phyloP scores from a whole-genome alignment of 495 filamentous ascomycete genomes.

The Lepidopterella palustris region DNA sequence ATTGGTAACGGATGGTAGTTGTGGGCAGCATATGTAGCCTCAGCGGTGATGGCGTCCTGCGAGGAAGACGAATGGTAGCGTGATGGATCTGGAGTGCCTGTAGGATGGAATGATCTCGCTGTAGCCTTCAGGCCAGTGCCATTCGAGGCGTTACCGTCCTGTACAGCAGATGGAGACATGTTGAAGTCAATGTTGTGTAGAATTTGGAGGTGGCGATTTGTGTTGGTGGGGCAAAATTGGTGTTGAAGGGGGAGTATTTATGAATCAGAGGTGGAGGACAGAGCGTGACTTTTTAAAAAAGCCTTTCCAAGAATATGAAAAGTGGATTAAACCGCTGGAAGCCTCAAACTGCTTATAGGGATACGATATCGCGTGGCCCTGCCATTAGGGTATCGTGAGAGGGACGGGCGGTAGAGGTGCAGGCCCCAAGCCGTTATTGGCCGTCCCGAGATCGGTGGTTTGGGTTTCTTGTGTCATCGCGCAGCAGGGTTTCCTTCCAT shows the following conservation, averaged over 20 bases:
- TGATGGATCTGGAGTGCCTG: slow-evolving; percentile 41
- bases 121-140: slow-evolving; percentile 25
- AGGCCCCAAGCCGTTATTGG: too few relatives aligned
- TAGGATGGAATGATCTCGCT: slow-evolving; percentile 43
- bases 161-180: slow-evolving; percentile 27
- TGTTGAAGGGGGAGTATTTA: neutral
- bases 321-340: slow-evolving; percentile 6
- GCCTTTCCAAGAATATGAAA: neutral
- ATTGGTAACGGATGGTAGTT: slow-evolving; percentile 98
- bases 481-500: too few relatives aligned
- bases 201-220: neutral
- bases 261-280: neutral
- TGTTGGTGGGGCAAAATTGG: neutral
- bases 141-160: slow-evolving; percentile 9
- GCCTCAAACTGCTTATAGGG: slow-evolving; percentile 20
- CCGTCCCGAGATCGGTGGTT: too few relatives aligned
- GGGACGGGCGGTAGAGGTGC: too few relatives aligned
- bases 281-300: neutral
- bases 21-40: slow-evolving; percentile 85
- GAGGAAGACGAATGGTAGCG: slow-evolving; percentile 76
- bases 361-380: neutral
- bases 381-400: neutral
- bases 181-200: slow-evolving; percentile 2
- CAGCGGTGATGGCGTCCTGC: slow-evolving; percentile 67
- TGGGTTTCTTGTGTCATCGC: neutral